Evolutionary conservation across 2,329 filamentous ascomycete species (phyloP).

Genomic region (Sporothrix brasiliensis): DNA sequence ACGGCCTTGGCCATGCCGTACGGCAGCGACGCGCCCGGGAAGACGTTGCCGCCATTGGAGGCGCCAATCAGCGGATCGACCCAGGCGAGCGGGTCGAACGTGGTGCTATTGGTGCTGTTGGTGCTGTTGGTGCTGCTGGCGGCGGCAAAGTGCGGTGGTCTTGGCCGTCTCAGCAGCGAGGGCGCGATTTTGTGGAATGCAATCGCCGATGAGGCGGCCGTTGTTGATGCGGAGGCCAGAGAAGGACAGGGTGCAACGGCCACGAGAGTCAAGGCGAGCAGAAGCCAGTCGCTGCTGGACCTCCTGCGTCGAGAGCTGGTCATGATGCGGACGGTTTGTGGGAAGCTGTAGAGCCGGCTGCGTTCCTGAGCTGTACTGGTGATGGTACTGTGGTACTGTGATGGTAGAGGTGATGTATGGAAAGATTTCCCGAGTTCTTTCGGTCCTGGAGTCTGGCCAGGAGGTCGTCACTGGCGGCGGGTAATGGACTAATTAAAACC

Average conservation of each 20-base stretch:
- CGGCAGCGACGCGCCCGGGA: constrained; percentile 49
- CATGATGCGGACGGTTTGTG: not conserved
- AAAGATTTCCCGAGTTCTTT: no score
- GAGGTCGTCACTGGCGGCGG: not conserved
- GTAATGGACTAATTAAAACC: constrained; percentile 14
- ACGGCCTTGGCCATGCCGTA: constrained; percentile 61
- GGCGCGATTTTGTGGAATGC: no score
- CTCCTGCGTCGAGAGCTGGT: not conserved
- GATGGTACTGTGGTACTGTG: no score
- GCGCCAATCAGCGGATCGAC: constrained; percentile 50
- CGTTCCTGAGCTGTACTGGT: no score
- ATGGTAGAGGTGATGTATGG: not conserved
- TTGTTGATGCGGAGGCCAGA: not conserved
- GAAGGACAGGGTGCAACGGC: not conserved
- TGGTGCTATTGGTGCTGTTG: constrained; percentile 7
- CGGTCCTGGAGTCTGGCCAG: not conserved
- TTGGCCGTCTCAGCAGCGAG: no score
- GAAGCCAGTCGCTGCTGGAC: not conserved
- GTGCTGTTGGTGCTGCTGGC: not conserved
- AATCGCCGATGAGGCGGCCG: no score
- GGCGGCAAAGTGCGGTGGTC: not conserved
- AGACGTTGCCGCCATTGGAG: constrained; percentile 49
- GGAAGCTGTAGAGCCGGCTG: no score
- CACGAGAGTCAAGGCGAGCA: not conserved
- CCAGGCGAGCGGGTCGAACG: constrained; percentile 35